Base-by-base conservation (phyloP, 2,329 filamentous ascomycete species). In the Stachybotrys chartarum region DNA sequence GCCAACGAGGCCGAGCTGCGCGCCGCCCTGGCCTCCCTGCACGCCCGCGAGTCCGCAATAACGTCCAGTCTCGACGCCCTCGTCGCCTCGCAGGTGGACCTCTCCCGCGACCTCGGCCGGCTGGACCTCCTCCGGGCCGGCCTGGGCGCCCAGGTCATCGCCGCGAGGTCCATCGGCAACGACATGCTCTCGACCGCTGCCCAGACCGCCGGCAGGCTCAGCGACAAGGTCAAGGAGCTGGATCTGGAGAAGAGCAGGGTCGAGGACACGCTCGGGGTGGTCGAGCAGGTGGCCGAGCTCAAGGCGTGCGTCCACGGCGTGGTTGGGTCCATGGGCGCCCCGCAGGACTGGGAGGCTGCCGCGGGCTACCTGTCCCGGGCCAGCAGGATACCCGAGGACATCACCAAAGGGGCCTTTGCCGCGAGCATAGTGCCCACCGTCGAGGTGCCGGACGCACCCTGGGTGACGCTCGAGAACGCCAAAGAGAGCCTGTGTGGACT, bases 271-370 rank as follows among this genome's bases (percentile, higher is more conserved):
- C 76, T 99, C 56, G 82, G 87, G 8, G 91, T 97, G 3, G 94
- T 97, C 11, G 93, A 97, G 72, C 92, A 97, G 74, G 93, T 99
- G 14, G 89, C 90, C 6, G 94, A 99, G 78, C 86, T 99, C 61
- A 97, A 97, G 74, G 90, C 94, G 8, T 99, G 94, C 69, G 90
- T 97, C 42, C 84, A 97, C 57, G 94, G 94, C 48, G 92, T 97
- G 11, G 86, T 93, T 30, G 94, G 92, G 17, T 95, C 90, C 57
- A 99, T 99, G 94, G 94, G 93, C 39, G 93, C 92, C 5, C 91
- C 94, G 47, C 94, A 99, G 72, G 94, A 99, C 75, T 99, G 94
- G 94, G 94, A 99, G 72, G 94, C 91, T 3, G 94, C 94, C 4
- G 94, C 94, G 2, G 88, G 83, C 50, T 97, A 97, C 70, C 81